These are phyloP conservation scores for Aureoboletus auriporus DNA, from an alignment of 768 basidiomycete genomes.

Conservation along the genomic window DNA sequence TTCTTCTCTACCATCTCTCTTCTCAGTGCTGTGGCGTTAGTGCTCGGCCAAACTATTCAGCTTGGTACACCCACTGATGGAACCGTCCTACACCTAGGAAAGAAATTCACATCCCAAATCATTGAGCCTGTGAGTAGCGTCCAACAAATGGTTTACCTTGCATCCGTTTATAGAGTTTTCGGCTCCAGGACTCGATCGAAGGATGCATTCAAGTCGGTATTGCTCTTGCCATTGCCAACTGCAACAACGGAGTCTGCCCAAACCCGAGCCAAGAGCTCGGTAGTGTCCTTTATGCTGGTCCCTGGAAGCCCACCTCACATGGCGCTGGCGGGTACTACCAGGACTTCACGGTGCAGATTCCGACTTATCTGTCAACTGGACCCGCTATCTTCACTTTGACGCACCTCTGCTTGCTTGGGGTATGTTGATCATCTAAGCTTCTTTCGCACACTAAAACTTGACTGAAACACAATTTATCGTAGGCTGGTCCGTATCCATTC, in stretches of 20 bases:
- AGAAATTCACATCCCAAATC: conserved; percentile 19
- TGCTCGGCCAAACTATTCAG: conserved; percentile 26
- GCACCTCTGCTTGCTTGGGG: conserved; percentile 29
- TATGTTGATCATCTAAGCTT: conserved; percentile 3
- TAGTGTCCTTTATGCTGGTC: conserved; percentile 25
- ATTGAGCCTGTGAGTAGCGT: conserved; percentile 18
- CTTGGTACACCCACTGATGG: conserved; percentile 23
- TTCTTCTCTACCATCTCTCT: conserved; percentile 2
- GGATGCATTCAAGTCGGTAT: conserved; percentile 28
- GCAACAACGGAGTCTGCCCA: conserved; percentile 21
- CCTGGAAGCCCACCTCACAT: conserved; percentile 23
- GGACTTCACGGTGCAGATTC: conserved; percentile 24
- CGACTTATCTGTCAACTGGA: conserved; percentile 4
- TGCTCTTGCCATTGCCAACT: conserved; percentile 22
- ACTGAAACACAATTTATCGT: neutral
- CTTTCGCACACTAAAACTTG: too few species aligned
- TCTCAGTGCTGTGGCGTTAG: conserved; percentile 6
- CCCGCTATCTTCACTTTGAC: conserved; percentile 28
- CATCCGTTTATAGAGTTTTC: neutral
- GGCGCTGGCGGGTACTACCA: conserved; percentile 21
- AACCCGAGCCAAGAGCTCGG: conserved; percentile 19
- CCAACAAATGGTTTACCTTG: neutral
- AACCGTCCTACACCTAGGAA: conserved; percentile 11
- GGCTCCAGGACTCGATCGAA: conserved; percentile 14
- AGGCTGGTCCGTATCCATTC: conserved; percentile 24